Percentiles rank a stretch among this genome's conserved stretches.
These are phyloP conservation scores for Penicillium samsonianum DNA, from an alignment of 495 filamentous ascomycete species.

Conservation along the genomic window DNA sequence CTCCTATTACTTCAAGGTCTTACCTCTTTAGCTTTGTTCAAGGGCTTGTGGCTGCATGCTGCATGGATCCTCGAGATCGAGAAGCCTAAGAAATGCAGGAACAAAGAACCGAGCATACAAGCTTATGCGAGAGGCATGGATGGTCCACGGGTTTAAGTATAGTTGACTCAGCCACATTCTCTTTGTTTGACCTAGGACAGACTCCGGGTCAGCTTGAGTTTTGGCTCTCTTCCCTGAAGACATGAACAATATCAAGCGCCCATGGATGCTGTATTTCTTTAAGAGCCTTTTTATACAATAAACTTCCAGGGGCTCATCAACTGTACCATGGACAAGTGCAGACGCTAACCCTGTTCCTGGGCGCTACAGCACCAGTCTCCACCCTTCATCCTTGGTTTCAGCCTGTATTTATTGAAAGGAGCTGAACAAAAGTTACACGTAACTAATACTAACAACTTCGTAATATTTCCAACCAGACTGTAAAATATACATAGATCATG, in stretches of 20 bases:
- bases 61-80: slow-evolving; percentile 2
- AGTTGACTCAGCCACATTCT: slow-evolving; percentile 2
- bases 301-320: slow-evolving; percentile 15
- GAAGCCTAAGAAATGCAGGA: not conserved
- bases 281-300: not conserved
- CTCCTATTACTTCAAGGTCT: not conserved
- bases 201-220: not conserved
- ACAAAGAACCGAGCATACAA: not conserved
- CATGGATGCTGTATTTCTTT: not conserved
- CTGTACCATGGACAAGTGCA: slow-evolving; percentile 16
- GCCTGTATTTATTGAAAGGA: not conserved
- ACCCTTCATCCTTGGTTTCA: slow-evolving; percentile 9
- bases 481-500: slow-evolving; percentile 7
- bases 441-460: not conserved
- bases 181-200: not conserved
- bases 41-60: slow-evolving; percentile 5
- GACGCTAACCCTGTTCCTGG: slow-evolving; percentile 48
- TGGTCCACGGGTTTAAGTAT: not conserved
- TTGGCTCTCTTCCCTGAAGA: not conserved
- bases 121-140: not conserved
- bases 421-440: not conserved
- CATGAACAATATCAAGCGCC: not conserved
- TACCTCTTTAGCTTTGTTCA: not conserved
- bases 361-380: slow-evolving; percentile 15
- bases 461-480: slow-evolving; percentile 4